A percentile compares a stretch with the other conserved stretches of the same genome.
phyloP scores from a whole-genome alignment of 2,329 filamentous ascomycete species.

The Ascocoryne sarcoides region DNA sequence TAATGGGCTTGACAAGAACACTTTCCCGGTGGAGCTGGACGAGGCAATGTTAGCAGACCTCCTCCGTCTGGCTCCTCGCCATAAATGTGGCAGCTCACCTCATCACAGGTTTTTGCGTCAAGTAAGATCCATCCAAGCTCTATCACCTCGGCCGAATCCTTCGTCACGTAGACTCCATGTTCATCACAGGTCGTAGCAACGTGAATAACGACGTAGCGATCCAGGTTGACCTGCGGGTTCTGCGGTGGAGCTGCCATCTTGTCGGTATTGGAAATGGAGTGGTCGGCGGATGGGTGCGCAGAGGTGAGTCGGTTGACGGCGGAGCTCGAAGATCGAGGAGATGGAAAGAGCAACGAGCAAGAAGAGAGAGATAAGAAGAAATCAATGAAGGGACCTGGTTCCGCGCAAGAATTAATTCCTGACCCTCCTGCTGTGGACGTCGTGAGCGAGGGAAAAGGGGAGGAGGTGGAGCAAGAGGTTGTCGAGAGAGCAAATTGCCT shows the following conservation, averaged over 20 bases:
- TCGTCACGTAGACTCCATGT: conserved; percentile 97
- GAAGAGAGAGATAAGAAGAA: conserved; percentile 18
- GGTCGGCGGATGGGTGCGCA: conserved; percentile 36
- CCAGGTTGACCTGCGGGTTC: conserved; percentile 61
- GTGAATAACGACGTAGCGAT: conserved; percentile 97
- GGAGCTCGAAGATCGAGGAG: conserved; percentile 10
- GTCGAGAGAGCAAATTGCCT: conserved; percentile 10
- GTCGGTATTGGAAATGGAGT: conserved; percentile 29
- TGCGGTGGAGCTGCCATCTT: conserved; percentile 45
- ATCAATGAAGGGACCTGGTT: conserved; percentile 1
- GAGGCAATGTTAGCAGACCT: conserved; percentile 14
- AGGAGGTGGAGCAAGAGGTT: conserved; percentile 6
- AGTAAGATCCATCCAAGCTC: conserved; percentile 97
- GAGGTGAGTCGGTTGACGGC: conserved; percentile 27
- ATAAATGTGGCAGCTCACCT: conserved; percentile 52
- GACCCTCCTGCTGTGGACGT: conserved; percentile 8
- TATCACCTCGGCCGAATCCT: conserved; percentile 98
- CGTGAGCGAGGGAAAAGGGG: conserved; percentile 9
- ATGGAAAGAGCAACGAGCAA: conserved; percentile 14
- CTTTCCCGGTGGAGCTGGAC: conserved; percentile 84
- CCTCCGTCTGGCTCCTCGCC: conserved; percentile 2
- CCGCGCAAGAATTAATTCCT: conserved; percentile 6
- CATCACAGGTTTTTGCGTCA: conserved; percentile 83
- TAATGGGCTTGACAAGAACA: conserved; percentile 95
- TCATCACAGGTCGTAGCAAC: conserved; percentile 98